phyloP scores from a whole-genome alignment of 108 stramenopile species.

The Fragilaria crotonensis region DNA sequence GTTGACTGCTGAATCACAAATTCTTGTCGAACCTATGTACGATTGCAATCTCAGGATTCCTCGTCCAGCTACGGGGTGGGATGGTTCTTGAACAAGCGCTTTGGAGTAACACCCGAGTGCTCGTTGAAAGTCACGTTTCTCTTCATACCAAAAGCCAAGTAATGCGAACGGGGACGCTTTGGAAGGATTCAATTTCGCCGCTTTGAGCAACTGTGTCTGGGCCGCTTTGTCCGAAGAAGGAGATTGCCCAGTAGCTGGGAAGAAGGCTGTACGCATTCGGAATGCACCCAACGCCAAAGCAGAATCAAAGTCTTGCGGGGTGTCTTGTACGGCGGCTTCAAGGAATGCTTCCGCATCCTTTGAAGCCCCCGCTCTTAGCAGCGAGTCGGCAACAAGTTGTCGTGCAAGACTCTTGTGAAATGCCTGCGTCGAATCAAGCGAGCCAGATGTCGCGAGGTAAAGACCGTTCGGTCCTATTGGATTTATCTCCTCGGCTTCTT shows the following conservation, averaged over 20 bases:
- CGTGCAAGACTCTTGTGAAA: slow-evolving; percentile 44
- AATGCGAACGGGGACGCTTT: slow-evolving; percentile 58
- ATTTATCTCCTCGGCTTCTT: not conserved
- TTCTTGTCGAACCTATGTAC: slow-evolving; percentile 7
- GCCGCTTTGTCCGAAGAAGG: slow-evolving; percentile 13
- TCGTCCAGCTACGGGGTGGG: slow-evolving; percentile 67
- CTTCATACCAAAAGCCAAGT: slow-evolving; percentile 67
- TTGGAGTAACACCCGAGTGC: slow-evolving; percentile 48
- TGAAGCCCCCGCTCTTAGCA: slow-evolving; percentile 28
- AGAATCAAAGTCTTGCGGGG: slow-evolving; percentile 45
- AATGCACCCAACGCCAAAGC: slow-evolving; percentile 57
- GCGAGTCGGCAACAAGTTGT: slow-evolving; percentile 52
- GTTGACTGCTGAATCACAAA: slow-evolving; percentile 38
- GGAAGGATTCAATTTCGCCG: slow-evolving; percentile 55
- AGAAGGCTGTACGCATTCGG: slow-evolving; percentile 31
- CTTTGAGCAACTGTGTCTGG: slow-evolving; percentile 48
- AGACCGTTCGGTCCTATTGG: not conserved
- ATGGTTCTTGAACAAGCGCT: slow-evolving; percentile 49
- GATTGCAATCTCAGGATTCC: slow-evolving; percentile 42
- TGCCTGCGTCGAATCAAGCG: not conserved
- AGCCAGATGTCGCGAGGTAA: slow-evolving; percentile 10
- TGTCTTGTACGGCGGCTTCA: slow-evolving; percentile 39
- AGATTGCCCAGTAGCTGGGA: not conserved
- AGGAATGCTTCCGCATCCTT: slow-evolving; percentile 50
- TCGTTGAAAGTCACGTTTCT: slow-evolving; percentile 30